Conservation (phyloP, 2,329 filamentous ascomycete genomes). For the Podosphaera xanthii region DNA sequence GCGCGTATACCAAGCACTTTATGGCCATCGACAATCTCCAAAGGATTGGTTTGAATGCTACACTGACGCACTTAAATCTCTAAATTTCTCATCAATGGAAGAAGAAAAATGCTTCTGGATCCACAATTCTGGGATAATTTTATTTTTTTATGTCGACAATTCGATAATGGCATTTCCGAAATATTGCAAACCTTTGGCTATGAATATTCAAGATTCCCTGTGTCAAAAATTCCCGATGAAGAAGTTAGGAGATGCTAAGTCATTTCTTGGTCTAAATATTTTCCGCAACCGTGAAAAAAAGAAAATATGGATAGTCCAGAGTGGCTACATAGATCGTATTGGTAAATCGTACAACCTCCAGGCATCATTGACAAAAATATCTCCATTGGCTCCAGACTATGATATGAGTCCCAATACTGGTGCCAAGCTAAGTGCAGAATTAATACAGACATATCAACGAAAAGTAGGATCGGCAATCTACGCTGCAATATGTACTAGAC, state of each 20-base stretch:
- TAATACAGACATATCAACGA: background rate
- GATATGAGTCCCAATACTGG: background rate
- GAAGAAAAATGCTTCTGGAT: background rate
- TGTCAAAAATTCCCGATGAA: too few relatives aligned
- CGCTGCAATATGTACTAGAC: background rate
- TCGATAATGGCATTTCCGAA: too few relatives aligned
- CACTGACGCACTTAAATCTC: background rate
- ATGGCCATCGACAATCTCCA: background rate
- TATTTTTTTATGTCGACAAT: background rate
- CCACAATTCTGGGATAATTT: background rate
- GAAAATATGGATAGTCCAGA: too few relatives aligned
- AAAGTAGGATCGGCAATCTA: background rate
- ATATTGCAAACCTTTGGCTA: too few relatives aligned
- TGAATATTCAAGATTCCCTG: too few relatives aligned
- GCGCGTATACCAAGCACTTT: background rate
- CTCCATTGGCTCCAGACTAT: background rate
- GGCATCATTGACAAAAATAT: background rate
- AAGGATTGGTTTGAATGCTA: slow-evolving; percentile 1
- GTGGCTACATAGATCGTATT: background rate
- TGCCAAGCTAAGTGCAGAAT: background rate
- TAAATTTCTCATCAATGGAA: background rate
- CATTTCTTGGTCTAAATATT: too few relatives aligned
- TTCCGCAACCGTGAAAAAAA: too few relatives aligned
- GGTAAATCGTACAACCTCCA: background rate
- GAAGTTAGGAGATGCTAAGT: too few relatives aligned